Evolutionary conservation across 2,329 filamentous ascomycete genomes (phyloP), one percentile per base, ranked within the genome.

Genomic region (Aspergillus viridinutans): DNA sequence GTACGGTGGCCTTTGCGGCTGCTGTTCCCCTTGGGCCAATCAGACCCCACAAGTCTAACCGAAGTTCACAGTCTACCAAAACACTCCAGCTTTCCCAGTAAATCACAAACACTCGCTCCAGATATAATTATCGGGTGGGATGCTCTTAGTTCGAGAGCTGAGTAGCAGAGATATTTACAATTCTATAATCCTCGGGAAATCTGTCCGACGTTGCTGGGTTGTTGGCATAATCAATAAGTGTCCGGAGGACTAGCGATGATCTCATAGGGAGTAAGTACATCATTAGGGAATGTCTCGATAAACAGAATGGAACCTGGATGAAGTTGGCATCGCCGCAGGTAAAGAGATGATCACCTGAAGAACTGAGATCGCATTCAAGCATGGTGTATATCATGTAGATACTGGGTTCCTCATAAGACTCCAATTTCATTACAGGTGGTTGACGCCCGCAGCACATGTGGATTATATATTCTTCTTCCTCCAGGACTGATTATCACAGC

Each of bases 1-100:
- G 65, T 70, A 72, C 67, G 69, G 72, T 74, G 71, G 72, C 72
- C 72, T 73, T 72, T 70, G 70, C 61, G 65, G 63, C 61, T 49
- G 59, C 54, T 54, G 42, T 55, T 28, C 51, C 52, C 50, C 29
- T 52, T 53, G 64, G 58, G 59, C 72, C 72, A 74, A 74, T 74
- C 71, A 74, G 59, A 52, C 55, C 64, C 62, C 55, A 55, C 62
- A 63, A 53, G 58, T 57, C 51, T 64, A 63, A 48, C 61, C 61
- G 61, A 64, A 56, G 49, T 51, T 50, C 49, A 50, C 25, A 50
- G 28, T 50, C 8, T 7, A n/a, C 32, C 14, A 38, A 38, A 17
- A 7, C 14, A n/a, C 5, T 38, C 32, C 32, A 38, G 32, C 14
- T 38, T 17, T 14, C 14, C 5, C 14, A 38, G 14, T 17, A 6